Base-by-base conservation (phyloP, 176 grass and related monocot genomes). In the Guadua angustifolia region DNA sequence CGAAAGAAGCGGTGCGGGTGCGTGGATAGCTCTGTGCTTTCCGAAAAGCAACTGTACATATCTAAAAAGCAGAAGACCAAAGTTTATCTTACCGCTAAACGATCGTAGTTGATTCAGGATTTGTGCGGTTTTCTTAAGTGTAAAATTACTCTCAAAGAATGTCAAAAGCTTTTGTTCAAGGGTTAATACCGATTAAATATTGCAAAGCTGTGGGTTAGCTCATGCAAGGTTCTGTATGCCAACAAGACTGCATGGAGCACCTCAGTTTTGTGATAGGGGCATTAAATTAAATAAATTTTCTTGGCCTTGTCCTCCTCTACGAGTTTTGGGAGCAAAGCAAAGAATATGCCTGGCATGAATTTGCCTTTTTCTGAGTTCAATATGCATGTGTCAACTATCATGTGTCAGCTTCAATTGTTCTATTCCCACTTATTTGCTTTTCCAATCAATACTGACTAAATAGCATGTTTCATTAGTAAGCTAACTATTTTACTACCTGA, bases 351-450 rank as follows among this genome's bases (percentile, higher is more conserved):
- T 64, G 52, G 29, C 68, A 70, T 76, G 61, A n/a, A 66, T 6
- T 73, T 69, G 55, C 36, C 22, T 42, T 71, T 85, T 65, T 81
- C 25, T 21, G 5, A 83, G 55, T 51, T 86, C 78, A 77, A 65
- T 82, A 86, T 71, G 22, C 52, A 81, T 71, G 88, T 57, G 82
- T 71, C 77, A 83, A 88, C 47, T 80, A 62, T 53, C 87, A 55
- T 53, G 69, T 89, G 75, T 81, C 62, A 55, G 42, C 77, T 89
- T 32, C 82, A 77, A 64, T 46, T 89, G 53, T 89, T 89, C 83
- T 52, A 42, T 66, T 69, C 58, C 71, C 88, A 77, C 83, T 82
- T 80, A 22, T 75, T 22, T 74, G 66, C 38, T 61, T 78, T 80
- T 69, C 51, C 44, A 50, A 84, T 75, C 50, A 3, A 3, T 49